phyloP scores from a whole-genome alignment of 1,284 basidiomycete species.

The Phlebopus sp. region DNA sequence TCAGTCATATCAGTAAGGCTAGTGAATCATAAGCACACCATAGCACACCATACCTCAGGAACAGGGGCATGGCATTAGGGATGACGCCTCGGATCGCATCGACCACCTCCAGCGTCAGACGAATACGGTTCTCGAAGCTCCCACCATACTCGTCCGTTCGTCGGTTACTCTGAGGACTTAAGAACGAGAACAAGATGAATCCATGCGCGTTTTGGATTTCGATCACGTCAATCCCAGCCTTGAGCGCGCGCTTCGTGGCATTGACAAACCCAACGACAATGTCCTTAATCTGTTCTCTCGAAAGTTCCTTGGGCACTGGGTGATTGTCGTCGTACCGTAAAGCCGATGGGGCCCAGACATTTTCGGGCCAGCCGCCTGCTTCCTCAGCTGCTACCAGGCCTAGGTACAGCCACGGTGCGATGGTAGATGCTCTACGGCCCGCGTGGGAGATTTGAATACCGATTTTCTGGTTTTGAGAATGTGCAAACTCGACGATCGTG shows the following conservation, averaged over 20 bases:
- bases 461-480: constrained; percentile 66
- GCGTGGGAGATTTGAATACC: constrained; percentile 83
- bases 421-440: constrained; percentile 67
- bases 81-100: constrained; percentile 52
- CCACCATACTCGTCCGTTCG: constrained; percentile 76
- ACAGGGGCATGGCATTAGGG: constrained; percentile 60
- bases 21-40: no score
- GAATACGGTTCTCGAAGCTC: constrained; percentile 65
- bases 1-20: constrained; percentile 17
- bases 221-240: constrained; percentile 64
- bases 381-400: constrained; percentile 40
- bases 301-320: constrained; percentile 56
- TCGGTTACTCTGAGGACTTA: constrained; percentile 64
- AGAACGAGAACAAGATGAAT: constrained; percentile 53
- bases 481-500: constrained; percentile 73
- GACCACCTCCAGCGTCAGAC: constrained; percentile 59
- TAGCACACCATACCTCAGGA: constrained; percentile 54
- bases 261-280: constrained; percentile 60
- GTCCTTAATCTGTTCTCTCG: constrained; percentile 50
- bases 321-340: constrained; percentile 51
- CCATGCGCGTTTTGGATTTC: constrained; percentile 69
- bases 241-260: constrained; percentile 52
- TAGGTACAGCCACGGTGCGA: constrained; percentile 54
- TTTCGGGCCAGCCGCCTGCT: constrained; percentile 70
- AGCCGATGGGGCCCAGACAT: constrained; percentile 55